These are phyloP conservation scores for Pichia insulana DNA, from an alignment of 805 yeast species.

Conservation along the genomic window DNA sequence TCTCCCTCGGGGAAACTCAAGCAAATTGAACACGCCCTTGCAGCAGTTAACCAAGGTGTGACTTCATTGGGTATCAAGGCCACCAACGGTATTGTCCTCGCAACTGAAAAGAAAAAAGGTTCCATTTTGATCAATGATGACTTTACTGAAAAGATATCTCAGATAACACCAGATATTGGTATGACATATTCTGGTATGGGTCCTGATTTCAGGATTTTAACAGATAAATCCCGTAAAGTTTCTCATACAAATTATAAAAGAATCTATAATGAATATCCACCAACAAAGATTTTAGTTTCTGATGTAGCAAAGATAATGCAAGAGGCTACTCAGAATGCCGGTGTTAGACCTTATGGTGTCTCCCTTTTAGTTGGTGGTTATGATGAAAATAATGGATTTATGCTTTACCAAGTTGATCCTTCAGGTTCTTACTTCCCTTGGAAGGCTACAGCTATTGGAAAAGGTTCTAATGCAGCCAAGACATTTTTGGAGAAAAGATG, in stretches of 20 bases:
- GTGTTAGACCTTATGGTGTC: conserved; percentile 98
- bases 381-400: conserved; percentile 62
- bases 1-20: conserved; percentile 98
- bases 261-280: conserved; percentile 93
- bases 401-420: conserved; percentile 95
- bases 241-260: conserved; percentile 91
- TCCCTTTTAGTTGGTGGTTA: conserved; percentile 90
- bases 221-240: conserved; percentile 87
- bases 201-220: conserved; percentile 91
- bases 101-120: conserved; percentile 87
- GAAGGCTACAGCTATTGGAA: conserved; percentile 99
- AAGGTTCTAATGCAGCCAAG: conserved; percentile 92
- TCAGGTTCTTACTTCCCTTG: conserved; percentile 97
- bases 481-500: conserved; percentile 96
- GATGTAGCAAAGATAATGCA: conserved; percentile 96
- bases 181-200: conserved; percentile 98
- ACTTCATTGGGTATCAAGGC: conserved; percentile 91
- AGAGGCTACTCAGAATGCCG: conserved; percentile 92
- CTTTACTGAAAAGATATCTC: conserved; percentile 66
- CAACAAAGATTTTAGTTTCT: conserved; percentile 85
- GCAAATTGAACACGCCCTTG: conserved; percentile 94
- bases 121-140: conserved; percentile 72
- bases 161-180: conserved; percentile 91
- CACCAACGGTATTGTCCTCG: conserved; percentile 91
- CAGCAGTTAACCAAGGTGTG: conserved; percentile 97